These are phyloP conservation scores for Physaria fendleri DNA, from an alignment of 345 rosid species.

Conservation along the genomic window DNA sequence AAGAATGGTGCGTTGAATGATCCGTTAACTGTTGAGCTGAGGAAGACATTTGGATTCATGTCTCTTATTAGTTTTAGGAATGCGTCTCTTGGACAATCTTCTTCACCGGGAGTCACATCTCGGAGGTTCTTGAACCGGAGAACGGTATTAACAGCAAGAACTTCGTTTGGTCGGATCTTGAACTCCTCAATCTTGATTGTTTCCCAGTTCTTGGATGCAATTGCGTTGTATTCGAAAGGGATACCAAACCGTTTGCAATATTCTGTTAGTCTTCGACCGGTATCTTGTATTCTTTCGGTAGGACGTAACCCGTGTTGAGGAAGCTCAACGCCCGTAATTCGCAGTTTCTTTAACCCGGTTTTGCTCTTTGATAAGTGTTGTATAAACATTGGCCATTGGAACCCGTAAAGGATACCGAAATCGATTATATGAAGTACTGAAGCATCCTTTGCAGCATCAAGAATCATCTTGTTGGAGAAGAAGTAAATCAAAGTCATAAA, in stretches of 20 bases:
- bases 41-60: conserved; percentile 52
- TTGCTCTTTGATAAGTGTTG: conserved; percentile 39
- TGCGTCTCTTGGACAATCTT: conserved; percentile 49
- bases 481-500: conserved; percentile 53
- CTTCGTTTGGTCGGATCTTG: conserved; percentile 47
- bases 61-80: conserved; percentile 50
- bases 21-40: conserved; percentile 47
- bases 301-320: conserved; percentile 76
- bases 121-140: conserved; percentile 42
- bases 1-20: conserved; percentile 75
- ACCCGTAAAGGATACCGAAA: conserved; percentile 78
- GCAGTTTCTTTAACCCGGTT: conserved; percentile 55
- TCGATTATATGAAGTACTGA: conserved; percentile 70
- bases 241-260: conserved; percentile 70
- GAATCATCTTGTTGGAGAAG: conserved; percentile 47
- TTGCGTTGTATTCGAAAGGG: conserved; percentile 63
- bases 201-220: conserved; percentile 68
- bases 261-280: conserved; percentile 55
- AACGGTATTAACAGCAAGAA: conserved; percentile 53
- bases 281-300: conserved; percentile 55
- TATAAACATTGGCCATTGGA: conserved; percentile 85
- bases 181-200: conserved; percentile 55
- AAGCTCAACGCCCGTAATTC: conserved; percentile 81
- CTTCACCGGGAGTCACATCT: conserved; percentile 53
- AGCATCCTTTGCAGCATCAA: conserved; percentile 42